Evolutionary conservation across 768 basidiomycete species (phyloP).

Genomic region (Boletus vinaceobasis): DNA sequence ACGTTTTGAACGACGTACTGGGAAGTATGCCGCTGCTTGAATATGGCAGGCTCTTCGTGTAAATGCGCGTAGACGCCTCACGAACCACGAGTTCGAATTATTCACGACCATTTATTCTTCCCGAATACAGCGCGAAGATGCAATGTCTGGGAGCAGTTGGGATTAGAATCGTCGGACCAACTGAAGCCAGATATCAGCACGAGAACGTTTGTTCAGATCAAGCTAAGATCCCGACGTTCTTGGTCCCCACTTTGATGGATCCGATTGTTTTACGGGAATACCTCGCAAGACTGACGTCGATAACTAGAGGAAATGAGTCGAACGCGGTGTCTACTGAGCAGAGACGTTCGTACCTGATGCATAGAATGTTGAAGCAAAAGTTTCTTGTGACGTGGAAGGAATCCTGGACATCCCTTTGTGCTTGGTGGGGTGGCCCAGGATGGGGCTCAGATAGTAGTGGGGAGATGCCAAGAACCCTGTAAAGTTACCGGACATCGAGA

Average conservation of each 20-base stretch:
- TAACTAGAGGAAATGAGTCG: background rate
- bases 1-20: background rate
- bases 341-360: slow-evolving; percentile 3
- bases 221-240: background rate
- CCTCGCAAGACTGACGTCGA: slow-evolving; percentile 2
- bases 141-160: background rate
- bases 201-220: background rate
- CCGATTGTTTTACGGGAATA: slow-evolving; percentile 4
- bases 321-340: too few species aligned
- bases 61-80: background rate
- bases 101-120: background rate
- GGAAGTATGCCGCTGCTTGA: background rate
- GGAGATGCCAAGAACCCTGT: background rate
- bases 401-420: background rate
- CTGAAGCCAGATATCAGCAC: background rate
- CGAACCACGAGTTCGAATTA: background rate
- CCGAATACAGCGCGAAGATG: background rate
- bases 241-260: background rate
- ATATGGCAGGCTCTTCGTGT: background rate
- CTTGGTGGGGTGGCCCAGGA: too few species aligned
- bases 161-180: too few species aligned
- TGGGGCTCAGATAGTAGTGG: background rate
- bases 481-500: background rate
- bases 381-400: background rate
- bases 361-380: background rate